Percentiles rank a stretch among this genome's conserved stretches.
phyloP scores from a whole-genome alignment of 257 asterid genomes.

The Scutellaria galericulata region DNA sequence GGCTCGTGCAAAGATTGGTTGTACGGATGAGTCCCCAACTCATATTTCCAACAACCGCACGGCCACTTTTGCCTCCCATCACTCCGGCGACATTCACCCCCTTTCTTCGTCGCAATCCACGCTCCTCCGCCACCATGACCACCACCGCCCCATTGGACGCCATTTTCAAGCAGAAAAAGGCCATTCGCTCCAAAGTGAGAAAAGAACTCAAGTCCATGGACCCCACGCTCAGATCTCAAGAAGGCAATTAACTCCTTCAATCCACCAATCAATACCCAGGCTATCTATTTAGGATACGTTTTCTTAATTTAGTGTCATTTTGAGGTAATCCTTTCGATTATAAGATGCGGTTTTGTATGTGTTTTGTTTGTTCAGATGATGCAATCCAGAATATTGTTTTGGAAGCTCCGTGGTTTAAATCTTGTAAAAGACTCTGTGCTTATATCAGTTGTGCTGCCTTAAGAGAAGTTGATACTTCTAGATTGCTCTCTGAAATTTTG shows the following conservation, averaged over 20 bases:
- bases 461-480: constrained; percentile 90
- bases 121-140: constrained; percentile 39
- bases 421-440: constrained; percentile 82
- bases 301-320: neutral
- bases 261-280: neutral
- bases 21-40: constrained; percentile 37
- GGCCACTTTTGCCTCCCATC: constrained; percentile 35
- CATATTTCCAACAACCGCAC: constrained; percentile 35
- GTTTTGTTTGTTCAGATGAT: constrained; percentile 61
- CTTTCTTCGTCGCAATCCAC: constrained; percentile 27
- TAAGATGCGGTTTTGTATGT: constrained; percentile 29
- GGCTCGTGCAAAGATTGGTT: constrained; percentile 37
- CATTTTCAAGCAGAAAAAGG: constrained; percentile 73
- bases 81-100: constrained; percentile 21
- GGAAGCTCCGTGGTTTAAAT: constrained; percentile 95
- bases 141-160: constrained; percentile 47
- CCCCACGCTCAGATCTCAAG: constrained; percentile 67
- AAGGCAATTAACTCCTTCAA: constrained; percentile 52
- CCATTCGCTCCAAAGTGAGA: constrained; percentile 65
- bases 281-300: neutral
- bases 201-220: constrained; percentile 88
- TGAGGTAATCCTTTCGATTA: constrained; percentile 5
- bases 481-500: constrained; percentile 58
- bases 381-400: constrained; percentile 69
- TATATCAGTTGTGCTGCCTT: constrained; percentile 82